Evolutionary conservation across 2,329 filamentous ascomycete species (phyloP).

Genomic region (Septoria petroselini): DNA sequence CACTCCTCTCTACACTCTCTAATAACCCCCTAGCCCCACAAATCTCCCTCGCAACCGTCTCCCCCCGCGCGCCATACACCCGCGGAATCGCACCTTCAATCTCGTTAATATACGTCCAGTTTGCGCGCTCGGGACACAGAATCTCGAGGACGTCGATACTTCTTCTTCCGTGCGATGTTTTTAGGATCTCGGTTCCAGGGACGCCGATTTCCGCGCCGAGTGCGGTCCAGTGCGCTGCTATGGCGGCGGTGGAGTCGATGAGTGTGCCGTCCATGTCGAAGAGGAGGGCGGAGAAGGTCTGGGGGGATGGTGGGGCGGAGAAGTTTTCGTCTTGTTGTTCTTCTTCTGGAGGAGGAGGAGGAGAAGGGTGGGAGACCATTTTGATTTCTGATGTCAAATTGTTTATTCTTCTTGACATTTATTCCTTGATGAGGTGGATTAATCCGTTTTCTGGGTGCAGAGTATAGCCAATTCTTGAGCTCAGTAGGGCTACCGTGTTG

Average conservation of each 20-base stretch:
- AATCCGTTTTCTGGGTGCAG: too few relatives aligned
- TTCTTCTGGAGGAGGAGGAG: background rate
- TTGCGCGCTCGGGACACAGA: conserved; percentile 79
- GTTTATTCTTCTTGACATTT: too few relatives aligned
- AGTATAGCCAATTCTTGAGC: too few relatives aligned
- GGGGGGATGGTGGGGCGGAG: conserved; percentile 41
- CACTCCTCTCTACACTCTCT: conserved; percentile 35
- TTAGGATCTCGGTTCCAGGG: conserved; percentile 72
- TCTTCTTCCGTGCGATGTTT: conserved; percentile 85
- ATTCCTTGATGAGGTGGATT: too few relatives aligned
- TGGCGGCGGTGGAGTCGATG: conserved; percentile 74
- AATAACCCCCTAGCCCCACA: conserved; percentile 59
- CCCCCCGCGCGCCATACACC: conserved; percentile 71
- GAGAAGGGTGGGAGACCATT: background rate
- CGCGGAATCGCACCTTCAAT: conserved; percentile 76
- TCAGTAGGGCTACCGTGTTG: too few relatives aligned
- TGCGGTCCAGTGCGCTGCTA: conserved; percentile 74
- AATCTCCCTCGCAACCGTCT: conserved; percentile 77
- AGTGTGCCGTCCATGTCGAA: conserved; percentile 82
- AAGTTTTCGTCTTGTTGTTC: conserved; percentile 32
- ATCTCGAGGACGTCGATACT: conserved; percentile 81
- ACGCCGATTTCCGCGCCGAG: conserved; percentile 80
- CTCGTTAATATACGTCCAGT: conserved; percentile 81
- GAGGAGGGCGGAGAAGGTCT: conserved; percentile 50
- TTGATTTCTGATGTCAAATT: background rate